Conservation (phyloP, 164 flowering plant species). For the Buxus sempervirens region DNA sequence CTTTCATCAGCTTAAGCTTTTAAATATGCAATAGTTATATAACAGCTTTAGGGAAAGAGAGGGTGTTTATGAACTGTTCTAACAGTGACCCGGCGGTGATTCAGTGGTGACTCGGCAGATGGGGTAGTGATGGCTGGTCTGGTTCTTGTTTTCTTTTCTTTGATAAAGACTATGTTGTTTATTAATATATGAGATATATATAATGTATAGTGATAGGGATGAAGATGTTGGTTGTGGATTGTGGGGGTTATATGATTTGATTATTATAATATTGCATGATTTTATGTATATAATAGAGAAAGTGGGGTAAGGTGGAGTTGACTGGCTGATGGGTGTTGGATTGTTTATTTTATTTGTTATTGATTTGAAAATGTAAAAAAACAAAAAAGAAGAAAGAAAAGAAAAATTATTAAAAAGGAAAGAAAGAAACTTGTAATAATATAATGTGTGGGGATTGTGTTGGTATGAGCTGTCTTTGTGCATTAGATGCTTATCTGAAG, state of each 20-base stretch:
- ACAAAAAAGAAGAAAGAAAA: background rate
- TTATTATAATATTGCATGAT: background rate
- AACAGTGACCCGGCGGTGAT: background rate
- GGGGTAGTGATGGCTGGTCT: too few relatives aligned
- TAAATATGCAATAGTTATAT: too few relatives aligned
- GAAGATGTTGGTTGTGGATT: background rate
- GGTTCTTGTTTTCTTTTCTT: too few relatives aligned
- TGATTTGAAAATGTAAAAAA: background rate
- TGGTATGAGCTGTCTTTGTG: constrained; percentile 30
- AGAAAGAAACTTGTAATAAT: background rate
- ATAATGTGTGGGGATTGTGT: constrained; percentile 7
- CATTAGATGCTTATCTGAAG: constrained; percentile 28
- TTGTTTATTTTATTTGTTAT: constrained; percentile 2
- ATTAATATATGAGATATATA: too few relatives aligned
- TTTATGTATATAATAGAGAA: background rate
- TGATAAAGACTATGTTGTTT: too few relatives aligned
- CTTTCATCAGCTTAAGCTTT: too few relatives aligned
- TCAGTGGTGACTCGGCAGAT: background rate
- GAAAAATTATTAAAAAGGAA: too few relatives aligned
- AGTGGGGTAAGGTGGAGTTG: constrained; percentile 28
- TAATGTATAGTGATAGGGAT: background rate
- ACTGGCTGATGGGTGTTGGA: constrained; percentile 20
- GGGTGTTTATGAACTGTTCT: too few relatives aligned
- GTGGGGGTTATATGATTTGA: background rate
- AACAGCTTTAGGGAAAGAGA: too few relatives aligned